These are phyloP conservation scores for Pyracantha coccinea DNA, from an alignment of 331 rosid genomes.

Conservation along the genomic window DNA sequence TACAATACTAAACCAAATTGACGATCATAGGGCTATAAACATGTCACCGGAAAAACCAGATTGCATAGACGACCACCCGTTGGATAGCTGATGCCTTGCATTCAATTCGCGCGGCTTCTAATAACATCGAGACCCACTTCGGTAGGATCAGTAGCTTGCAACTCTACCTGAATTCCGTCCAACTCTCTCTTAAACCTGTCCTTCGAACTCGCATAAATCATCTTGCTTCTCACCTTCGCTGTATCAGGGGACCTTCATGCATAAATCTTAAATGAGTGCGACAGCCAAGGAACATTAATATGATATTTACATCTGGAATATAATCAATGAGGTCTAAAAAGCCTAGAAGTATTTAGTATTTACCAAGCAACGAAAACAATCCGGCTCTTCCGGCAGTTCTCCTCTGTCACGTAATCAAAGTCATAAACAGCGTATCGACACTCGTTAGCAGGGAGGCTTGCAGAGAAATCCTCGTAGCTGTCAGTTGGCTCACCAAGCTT, in stretches of 20 bases:
- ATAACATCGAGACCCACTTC: conserved; percentile 36
- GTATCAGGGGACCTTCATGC: conserved; percentile 33
- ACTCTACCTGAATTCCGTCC: conserved; percentile 45
- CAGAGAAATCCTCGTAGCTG: conserved; percentile 28
- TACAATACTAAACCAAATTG: conserved; percentile 14
- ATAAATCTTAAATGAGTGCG: neutral
- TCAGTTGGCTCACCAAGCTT: conserved; percentile 26
- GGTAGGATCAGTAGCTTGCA: conserved; percentile 37
- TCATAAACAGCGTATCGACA: conserved; percentile 40
- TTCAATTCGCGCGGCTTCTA: conserved; percentile 25
- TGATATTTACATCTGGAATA: neutral
- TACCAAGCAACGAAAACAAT: conserved; percentile 39
- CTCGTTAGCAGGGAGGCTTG: conserved; percentile 30
- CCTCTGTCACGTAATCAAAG: conserved; percentile 29
- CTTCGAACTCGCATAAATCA: conserved; percentile 41
- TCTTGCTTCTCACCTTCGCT: conserved; percentile 39
- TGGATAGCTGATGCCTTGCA: neutral
- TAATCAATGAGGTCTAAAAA: neutral
- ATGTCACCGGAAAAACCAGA: conserved; percentile 12
- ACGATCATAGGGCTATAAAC: conserved; percentile 15
- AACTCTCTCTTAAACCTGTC: conserved; percentile 46
- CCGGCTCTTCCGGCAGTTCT: conserved; percentile 37
- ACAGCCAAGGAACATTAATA: neutral
- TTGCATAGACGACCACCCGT: neutral
- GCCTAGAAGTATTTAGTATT: neutral